These are phyloP conservation scores for Kregervanrija pseudodelftensis DNA, from an alignment of 805 yeast genomes.

Conservation along the genomic window DNA sequence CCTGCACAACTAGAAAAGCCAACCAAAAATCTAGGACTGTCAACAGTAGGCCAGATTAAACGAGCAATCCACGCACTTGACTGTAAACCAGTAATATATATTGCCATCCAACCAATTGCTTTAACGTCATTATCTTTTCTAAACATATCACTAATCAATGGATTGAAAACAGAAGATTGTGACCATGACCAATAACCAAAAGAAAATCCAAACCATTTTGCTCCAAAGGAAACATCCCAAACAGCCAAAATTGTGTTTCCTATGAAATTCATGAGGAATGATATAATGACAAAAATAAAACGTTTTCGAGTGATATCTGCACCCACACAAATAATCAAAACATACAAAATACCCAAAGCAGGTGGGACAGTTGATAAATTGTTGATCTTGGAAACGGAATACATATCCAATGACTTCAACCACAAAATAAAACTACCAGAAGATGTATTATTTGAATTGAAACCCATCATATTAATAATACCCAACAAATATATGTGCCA, in stretches of 20 bases:
- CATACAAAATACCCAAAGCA: constrained; percentile 47
- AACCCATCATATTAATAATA: constrained; percentile 49
- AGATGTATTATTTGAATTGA: constrained; percentile 54
- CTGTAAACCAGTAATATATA: constrained; percentile 42
- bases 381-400: constrained; percentile 38
- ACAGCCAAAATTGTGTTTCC: constrained; percentile 50
- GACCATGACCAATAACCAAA: constrained; percentile 57
- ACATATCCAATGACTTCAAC: constrained; percentile 45
- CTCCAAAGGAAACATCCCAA: constrained; percentile 50
- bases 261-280: constrained; percentile 47
- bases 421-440: constrained; percentile 56
- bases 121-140: constrained; percentile 50
- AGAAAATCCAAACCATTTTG: constrained; percentile 61
- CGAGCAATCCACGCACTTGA: constrained; percentile 30
- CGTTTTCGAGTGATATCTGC: constrained; percentile 48
- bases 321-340: constrained; percentile 38
- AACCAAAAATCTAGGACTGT: constrained; percentile 47
- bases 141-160: constrained; percentile 51
- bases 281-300: constrained; percentile 45
- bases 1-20: constrained; percentile 45
- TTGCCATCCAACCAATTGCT: constrained; percentile 49
- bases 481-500: constrained; percentile 58
- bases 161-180: constrained; percentile 54
- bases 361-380: constrained; percentile 50
- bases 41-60: constrained; percentile 40